phyloP scores from a whole-genome alignment of 495 filamentous ascomycete species.

The Sphaerosporella brunnea region DNA sequence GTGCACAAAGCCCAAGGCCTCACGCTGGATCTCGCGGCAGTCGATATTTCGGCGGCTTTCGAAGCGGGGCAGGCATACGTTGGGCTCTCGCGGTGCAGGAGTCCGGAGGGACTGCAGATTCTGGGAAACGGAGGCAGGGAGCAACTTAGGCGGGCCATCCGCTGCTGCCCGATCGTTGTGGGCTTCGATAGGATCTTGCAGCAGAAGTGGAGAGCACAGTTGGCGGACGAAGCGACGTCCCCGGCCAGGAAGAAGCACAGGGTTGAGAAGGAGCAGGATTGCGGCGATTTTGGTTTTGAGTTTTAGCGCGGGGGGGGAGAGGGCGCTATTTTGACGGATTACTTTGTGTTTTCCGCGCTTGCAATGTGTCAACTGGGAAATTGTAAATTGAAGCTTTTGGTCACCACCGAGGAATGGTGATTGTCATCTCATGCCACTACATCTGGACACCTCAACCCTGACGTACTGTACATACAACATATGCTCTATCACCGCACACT shows the following conservation, averaged over 20 bases:
- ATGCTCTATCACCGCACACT: no score
- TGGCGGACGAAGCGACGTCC: neutral
- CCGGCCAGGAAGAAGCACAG: neutral
- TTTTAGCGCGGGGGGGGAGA: no score
- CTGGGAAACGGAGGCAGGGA: neutral
- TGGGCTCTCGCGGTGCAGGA: slow-evolving; percentile 27
- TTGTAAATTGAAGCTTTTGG: no score
- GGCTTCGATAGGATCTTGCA: neutral
- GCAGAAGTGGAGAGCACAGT: neutral
- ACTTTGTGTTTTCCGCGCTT: no score
- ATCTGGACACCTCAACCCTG: no score
- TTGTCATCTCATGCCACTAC: no score
- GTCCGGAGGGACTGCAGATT: slow-evolving; percentile 27
- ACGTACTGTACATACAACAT: no score
- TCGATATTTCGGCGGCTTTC: slow-evolving; percentile 29
- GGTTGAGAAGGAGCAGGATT: no score
- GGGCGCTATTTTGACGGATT: no score
- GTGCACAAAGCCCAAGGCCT: slow-evolving; percentile 34
- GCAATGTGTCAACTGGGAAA: no score
- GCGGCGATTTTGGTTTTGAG: neutral
- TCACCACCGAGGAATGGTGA: no score
- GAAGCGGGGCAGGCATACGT: slow-evolving; percentile 32
- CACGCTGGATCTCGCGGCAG: slow-evolving; percentile 30
- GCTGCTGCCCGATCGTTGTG: neutral
- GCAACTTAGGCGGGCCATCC: neutral